These are phyloP conservation scores for Umbellularia californica DNA, from an alignment of 164 flowering plant species.

Conservation along the genomic window DNA sequence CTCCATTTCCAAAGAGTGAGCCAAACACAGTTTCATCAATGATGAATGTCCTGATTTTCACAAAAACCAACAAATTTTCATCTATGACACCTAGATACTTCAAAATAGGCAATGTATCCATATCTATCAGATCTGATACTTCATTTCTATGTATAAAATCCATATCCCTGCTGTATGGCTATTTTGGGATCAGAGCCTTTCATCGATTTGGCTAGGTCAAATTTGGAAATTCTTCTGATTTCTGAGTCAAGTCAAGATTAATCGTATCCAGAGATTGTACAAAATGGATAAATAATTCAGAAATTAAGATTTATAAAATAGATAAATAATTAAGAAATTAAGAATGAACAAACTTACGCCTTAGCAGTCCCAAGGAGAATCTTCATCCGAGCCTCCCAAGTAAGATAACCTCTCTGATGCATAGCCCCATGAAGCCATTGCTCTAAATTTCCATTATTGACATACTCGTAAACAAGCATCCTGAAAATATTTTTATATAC, in stretches of 20 bases:
- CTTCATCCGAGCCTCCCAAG: slow-evolving; percentile 89
- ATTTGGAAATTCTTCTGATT: neutral
- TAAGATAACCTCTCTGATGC: slow-evolving; percentile 72
- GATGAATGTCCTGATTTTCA: too few relatives aligned
- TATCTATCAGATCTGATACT: too few relatives aligned
- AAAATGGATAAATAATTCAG: neutral
- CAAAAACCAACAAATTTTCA: too few relatives aligned
- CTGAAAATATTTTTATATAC: slow-evolving; percentile 23
- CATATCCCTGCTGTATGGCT: too few relatives aligned
- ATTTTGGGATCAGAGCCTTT: neutral
- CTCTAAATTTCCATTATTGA: slow-evolving; percentile 80
- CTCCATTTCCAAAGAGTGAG: too few relatives aligned
- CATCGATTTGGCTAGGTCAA: neutral
- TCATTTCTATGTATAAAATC: too few relatives aligned
- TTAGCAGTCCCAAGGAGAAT: slow-evolving; percentile 83
- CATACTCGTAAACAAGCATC: slow-evolving; percentile 83
- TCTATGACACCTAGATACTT: too few relatives aligned
- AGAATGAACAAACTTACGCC: slow-evolving; percentile 48
- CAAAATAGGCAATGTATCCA: too few relatives aligned
- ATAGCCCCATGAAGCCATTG: slow-evolving; percentile 91
- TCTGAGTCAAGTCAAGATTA: neutral
- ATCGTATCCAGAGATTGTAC: neutral
- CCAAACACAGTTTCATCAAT: too few relatives aligned
- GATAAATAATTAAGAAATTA: neutral
- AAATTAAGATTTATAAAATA: neutral